Conservation (phyloP, 2,329 filamentous ascomycete genomes). For the Microsporum ferrugineum region DNA sequence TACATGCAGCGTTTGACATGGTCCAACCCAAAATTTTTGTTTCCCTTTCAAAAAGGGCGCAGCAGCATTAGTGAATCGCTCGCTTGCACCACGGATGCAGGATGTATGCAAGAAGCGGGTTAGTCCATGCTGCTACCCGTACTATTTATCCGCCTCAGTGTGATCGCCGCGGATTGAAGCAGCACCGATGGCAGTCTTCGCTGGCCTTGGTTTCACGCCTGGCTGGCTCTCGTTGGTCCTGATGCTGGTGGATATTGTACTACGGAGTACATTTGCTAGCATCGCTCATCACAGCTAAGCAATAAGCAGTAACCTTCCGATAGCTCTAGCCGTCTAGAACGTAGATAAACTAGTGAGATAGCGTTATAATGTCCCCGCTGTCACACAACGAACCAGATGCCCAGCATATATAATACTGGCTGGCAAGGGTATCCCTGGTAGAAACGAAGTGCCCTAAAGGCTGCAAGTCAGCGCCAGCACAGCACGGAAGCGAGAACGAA, state of each 20-base stretch:
- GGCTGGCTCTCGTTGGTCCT: background rate
- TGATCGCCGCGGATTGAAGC: background rate
- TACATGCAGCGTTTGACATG: constrained; percentile 1
- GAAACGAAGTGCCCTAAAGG: background rate
- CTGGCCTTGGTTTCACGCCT: background rate
- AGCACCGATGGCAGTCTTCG: background rate
- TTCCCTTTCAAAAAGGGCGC: background rate
- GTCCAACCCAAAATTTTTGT: background rate
- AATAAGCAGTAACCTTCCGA: background rate
- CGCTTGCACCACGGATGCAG: constrained; percentile 1
- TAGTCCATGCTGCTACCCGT: constrained; percentile 2
- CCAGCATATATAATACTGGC: background rate
- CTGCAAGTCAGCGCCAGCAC: background rate
- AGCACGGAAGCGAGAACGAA: background rate
- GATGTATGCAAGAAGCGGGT: background rate
- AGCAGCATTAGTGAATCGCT: background rate
- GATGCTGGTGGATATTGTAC: background rate
- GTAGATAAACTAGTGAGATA: background rate
- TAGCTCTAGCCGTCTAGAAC: background rate
- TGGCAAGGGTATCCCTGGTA: background rate
- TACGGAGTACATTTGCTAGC: background rate
- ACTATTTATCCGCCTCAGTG: background rate
- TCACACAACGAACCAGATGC: background rate
- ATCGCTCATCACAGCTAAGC: background rate
- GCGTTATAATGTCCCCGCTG: background rate